Evolutionary conservation across 768 basidiomycete species (phyloP).

Genomic region (Xerocomus potaroensis): DNA sequence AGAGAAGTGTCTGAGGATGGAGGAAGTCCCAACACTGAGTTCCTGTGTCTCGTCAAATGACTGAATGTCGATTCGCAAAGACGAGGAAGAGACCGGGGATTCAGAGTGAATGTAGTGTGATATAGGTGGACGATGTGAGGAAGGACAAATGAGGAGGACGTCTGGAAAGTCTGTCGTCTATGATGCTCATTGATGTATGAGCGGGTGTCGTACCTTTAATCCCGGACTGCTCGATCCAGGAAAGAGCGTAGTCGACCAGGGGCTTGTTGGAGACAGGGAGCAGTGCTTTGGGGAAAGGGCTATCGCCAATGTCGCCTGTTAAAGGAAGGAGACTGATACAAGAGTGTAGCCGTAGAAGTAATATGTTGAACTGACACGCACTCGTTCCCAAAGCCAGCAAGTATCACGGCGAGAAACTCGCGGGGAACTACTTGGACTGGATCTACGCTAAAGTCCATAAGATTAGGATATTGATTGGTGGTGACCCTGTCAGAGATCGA

Average conservation of each 20-base stretch:
- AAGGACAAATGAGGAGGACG: conserved; percentile 81
- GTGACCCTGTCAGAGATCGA: too few species aligned
- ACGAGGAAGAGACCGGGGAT: conserved; percentile 54
- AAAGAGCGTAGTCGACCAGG: conserved; percentile 76
- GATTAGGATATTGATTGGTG: too few species aligned
- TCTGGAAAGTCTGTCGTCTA: conserved; percentile 46
- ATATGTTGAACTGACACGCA: conserved; percentile 32
- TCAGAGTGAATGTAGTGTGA: conserved; percentile 85
- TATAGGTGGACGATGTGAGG: conserved; percentile 67
- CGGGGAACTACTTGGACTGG: conserved; percentile 49
- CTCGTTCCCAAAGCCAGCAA: conserved; percentile 94
- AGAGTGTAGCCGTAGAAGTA: not conserved
- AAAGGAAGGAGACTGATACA: conserved; percentile 62
- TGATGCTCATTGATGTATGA: conserved; percentile 6
- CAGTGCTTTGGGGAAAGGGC: conserved; percentile 81
- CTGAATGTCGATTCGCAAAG: conserved; percentile 72
- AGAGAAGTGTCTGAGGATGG: conserved; percentile 73
- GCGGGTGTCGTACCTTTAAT: conserved; percentile 56
- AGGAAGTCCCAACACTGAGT: conserved; percentile 63
- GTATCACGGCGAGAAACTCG: conserved; percentile 85
- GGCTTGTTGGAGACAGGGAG: conserved; percentile 86
- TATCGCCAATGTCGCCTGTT: conserved; percentile 74
- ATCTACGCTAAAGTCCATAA: conserved; percentile 68
- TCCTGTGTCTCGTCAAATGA: conserved; percentile 74
- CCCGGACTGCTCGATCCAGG: conserved; percentile 86